Evolutionary conservation across 2,329 filamentous ascomycete species (phyloP), one percentile per base, ranked within the genome.

Genomic region (Gnomoniopsis smithogilvyi): DNA sequence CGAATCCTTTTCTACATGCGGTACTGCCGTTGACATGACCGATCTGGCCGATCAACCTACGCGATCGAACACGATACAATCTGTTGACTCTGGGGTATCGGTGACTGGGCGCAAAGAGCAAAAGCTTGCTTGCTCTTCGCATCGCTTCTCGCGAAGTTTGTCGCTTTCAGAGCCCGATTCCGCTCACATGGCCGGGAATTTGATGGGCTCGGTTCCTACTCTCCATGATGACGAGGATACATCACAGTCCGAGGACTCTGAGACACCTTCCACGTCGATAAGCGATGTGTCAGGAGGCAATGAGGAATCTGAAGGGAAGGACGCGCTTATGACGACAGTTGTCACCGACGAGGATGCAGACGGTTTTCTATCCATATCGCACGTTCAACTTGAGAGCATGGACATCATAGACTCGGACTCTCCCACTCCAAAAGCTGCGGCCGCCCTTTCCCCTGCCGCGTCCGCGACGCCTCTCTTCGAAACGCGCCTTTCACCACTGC

Each of bases 161-260:
- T 84, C 81, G 2, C 82, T 81, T 64, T 83, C 80, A 1, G 79
- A 78, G 53, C 79, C 76, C 0, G 81, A 82, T 62, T 73, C 76
- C 2, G 78, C 76, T 26, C 68, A 65, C 21, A 73, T 78, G 57
- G 63, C 67, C 30, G 60, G 73, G 22, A 70, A 68, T 43, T 64
- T 72, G 50, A 67, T 74, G n/a, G 64, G 64, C n/a, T 64, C 62
- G 6, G 33, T 50, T 1, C 62, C 62, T 3, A 53, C 58, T 3
- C 60, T 64, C 43, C 72, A 74, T 58, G 75, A 77, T 41, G 75
- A 77, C 58, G 77, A 78, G 57, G 68, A 70, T 8, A 68, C 72
- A 41, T 80, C 78, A 15, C 77, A 78, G 62, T 76, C 74, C 36
- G 76, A 78, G 45, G 77, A 76, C 41, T 69, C 73, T 33, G 77